Conservation (phyloP, 768 basidiomycete species). For the Xerocomellus chrysenteron region DNA sequence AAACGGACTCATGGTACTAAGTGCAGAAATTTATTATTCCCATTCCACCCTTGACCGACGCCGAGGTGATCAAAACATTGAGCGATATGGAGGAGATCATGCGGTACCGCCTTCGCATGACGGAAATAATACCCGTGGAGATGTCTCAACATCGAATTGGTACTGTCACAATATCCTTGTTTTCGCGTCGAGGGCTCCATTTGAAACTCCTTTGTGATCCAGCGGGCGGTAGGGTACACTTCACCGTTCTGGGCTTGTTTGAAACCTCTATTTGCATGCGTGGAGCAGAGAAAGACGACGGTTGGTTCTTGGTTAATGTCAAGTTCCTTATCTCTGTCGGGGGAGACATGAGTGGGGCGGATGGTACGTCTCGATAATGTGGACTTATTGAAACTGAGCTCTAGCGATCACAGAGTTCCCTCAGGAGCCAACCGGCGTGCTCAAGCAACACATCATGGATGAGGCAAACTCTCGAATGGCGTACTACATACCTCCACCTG, state of each 20-base stretch:
- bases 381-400: background rate
- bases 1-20: slow-evolving; percentile 22
- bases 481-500: slow-evolving; percentile 54
- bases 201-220: slow-evolving; percentile 21
- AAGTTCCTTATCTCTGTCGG: slow-evolving; percentile 73
- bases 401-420: slow-evolving; percentile 59
- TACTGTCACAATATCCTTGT: slow-evolving; percentile 34
- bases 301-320: slow-evolving; percentile 84
- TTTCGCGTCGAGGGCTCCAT: slow-evolving; percentile 7
- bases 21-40: slow-evolving; percentile 69
- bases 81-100: slow-evolving; percentile 74
- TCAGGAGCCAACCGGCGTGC: slow-evolving; percentile 56
- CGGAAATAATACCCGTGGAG: slow-evolving; percentile 79
- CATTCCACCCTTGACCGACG: slow-evolving; percentile 62
- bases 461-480: slow-evolving; percentile 71
- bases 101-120: slow-evolving; percentile 73
- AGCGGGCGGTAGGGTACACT: slow-evolving; percentile 80
- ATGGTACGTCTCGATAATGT: slow-evolving; percentile 45
- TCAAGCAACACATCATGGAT: slow-evolving; percentile 66
- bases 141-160: slow-evolving; percentile 72
- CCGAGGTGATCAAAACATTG: slow-evolving; percentile 63
- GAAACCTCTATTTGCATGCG: slow-evolving; percentile 71
- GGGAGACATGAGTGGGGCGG: slow-evolving; percentile 68
- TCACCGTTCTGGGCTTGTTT: slow-evolving; percentile 70
- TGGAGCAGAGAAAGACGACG: slow-evolving; percentile 65